Percentiles rank a stretch among this genome's conserved stretches.
Evolutionary conservation across 495 filamentous ascomycete genomes (phyloP).

Genomic region (Cladorrhinum samala): DNA sequence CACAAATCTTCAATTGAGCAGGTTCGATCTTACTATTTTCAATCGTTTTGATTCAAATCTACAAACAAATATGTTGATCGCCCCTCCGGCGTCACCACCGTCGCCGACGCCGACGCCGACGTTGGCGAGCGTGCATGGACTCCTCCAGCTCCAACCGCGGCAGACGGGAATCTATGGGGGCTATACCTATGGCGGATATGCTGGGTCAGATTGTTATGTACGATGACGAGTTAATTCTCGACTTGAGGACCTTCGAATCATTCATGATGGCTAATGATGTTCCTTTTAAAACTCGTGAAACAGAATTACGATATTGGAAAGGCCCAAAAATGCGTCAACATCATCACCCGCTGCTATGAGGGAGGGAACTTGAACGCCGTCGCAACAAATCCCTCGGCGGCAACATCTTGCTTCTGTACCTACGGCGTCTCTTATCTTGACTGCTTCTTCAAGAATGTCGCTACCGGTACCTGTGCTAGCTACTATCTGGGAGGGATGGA

Average conservation of each 20-base stretch:
- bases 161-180: conserved; percentile 4
- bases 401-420: conserved; percentile 14
- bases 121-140: conserved; percentile 4
- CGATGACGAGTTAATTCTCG: too few species aligned
- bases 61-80: conserved; percentile 6
- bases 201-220: too few species aligned
- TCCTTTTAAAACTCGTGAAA: neutral
- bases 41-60: too few species aligned
- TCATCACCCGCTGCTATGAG: conserved; percentile 13
- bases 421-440: conserved; percentile 17
- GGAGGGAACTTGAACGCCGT: neutral
- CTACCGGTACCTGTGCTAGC: conserved; percentile 10
- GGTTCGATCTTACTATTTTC: too few species aligned
- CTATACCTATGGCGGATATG: too few species aligned
- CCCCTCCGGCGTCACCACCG: neutral
- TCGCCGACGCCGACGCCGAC: conserved; percentile 13
- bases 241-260: too few species aligned
- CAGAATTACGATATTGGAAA: neutral
- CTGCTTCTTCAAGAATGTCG: conserved; percentile 12
- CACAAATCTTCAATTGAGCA: too few species aligned
- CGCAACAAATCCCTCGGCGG: neutral
- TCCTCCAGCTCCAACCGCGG: conserved; percentile 10
- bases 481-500: neutral
- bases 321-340: conserved; percentile 6
- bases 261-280: neutral